Conservation (phyloP, 257 asterid species). For the Fraxinus excelsior region DNA sequence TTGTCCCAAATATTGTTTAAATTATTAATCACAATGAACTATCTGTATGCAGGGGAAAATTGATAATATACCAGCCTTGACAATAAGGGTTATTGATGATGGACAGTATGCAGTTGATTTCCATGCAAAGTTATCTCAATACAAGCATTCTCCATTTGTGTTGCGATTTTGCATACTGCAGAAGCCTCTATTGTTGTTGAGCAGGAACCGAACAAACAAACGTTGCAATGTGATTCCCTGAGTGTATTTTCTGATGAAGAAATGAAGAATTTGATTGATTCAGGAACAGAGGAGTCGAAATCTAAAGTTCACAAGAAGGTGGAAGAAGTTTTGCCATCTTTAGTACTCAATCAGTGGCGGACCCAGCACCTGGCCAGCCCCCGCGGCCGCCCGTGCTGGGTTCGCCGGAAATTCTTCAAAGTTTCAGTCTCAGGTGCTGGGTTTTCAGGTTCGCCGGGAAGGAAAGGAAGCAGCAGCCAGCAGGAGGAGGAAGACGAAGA, state of each 20-base stretch:
- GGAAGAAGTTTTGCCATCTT: conserved; percentile 62
- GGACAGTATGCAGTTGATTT: conserved; percentile 75
- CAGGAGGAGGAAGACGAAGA: no score
- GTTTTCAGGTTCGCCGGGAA: no score
- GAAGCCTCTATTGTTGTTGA: conserved; percentile 52
- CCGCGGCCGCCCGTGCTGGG: no score
- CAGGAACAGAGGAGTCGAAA: conserved; percentile 57
- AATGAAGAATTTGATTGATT: conserved; percentile 47
- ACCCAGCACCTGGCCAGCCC: no score
- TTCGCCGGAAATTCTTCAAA: no score
- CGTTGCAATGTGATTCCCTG: conserved; percentile 52
- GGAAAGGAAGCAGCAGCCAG: no score
- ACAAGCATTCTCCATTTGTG: conserved; percentile 87
- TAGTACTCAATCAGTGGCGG: conserved; percentile 62
- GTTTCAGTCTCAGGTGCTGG: no score
- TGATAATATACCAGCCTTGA: conserved; percentile 55
- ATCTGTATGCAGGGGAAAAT: conserved; percentile 62
- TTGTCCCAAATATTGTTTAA: background rate
- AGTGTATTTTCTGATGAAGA: conserved; percentile 65
- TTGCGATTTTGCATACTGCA: conserved; percentile 66
- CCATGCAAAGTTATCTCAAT: conserved; percentile 83
- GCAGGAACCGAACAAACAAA: conserved; percentile 45
- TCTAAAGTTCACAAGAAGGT: conserved; percentile 33
- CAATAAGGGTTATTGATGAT: conserved; percentile 52
- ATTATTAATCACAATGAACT: background rate